A percentile compares a stretch with the other conserved stretches of the same genome.
phyloP scores from a whole-genome alignment of 176 grass and related monocot genomes.

The barley (Hordeum vulgare) region MorexV3_pseudomolecules_assembly NC_058524.1:31609220-31609719 shows the following conservation, averaged over 20 bases:
- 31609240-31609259: background rate
- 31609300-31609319: background rate
- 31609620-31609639: slow-evolving; percentile 84
- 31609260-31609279: background rate
- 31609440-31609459: background rate
- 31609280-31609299: background rate
- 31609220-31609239: background rate
- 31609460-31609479: background rate
- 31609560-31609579: slow-evolving; percentile 24
- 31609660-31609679: slow-evolving; percentile 52
- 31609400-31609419: slow-evolving; percentile 1
- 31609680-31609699: slow-evolving; percentile 79
- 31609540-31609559: background rate
- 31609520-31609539: background rate
- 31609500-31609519: slow-evolving; percentile 14
- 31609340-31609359: background rate
- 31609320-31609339: background rate
- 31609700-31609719: slow-evolving; percentile 82
- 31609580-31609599: slow-evolving; percentile 92
- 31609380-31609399: background rate
- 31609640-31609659: slow-evolving; percentile 39
- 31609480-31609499: background rate
- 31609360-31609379: background rate
- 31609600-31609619: slow-evolving; percentile 76
- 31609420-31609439: background rate